Percentiles rank a stretch among this genome's conserved stretches.
Conservation (phyloP, 2,329 filamentous ascomycete genomes). For the Aspergillus sp. region DNA sequence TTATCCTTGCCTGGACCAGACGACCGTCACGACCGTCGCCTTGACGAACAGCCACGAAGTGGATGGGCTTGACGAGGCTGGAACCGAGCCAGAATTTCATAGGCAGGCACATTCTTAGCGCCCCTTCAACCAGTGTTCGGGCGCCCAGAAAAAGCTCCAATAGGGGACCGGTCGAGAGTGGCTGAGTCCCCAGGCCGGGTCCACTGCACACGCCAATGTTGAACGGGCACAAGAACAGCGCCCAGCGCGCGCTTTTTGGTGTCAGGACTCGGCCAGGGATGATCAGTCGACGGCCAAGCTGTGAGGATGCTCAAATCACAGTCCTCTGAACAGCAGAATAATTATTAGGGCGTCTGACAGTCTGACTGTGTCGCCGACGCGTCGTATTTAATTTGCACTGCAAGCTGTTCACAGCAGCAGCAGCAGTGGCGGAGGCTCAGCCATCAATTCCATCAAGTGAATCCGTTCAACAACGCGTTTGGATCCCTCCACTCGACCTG, state of each 20-base stretch:
- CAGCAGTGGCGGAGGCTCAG: slow-evolving; percentile 21
- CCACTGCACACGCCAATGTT: not conserved
- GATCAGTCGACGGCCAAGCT: not conserved
- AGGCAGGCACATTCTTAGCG: not conserved
- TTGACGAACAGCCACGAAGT: slow-evolving; percentile 5
- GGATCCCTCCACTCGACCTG: not conserved
- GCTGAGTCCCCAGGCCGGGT: not conserved
- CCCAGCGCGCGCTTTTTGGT: too few species aligned
- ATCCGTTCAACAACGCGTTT: not conserved
- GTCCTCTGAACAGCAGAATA: too few species aligned
- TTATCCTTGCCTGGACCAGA: slow-evolving; percentile 11
- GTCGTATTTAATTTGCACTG: not conserved
- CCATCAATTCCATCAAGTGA: not conserved
- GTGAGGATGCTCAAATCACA: too few species aligned
- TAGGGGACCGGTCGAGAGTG: not conserved
- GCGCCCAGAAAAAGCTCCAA: not conserved
- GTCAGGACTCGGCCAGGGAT: not conserved
- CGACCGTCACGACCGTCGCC: not conserved
- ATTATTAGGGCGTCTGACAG: too few species aligned
- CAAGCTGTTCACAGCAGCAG: not conserved
- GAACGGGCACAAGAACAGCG: not conserved
- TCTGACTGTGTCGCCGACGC: too few species aligned
- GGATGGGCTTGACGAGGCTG: not conserved
- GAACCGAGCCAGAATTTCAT: not conserved
- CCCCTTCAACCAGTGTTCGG: not conserved